These are phyloP conservation scores for Solidago caesia DNA, from an alignment of 129 eudicot genomes.

Conservation along the genomic window DNA sequence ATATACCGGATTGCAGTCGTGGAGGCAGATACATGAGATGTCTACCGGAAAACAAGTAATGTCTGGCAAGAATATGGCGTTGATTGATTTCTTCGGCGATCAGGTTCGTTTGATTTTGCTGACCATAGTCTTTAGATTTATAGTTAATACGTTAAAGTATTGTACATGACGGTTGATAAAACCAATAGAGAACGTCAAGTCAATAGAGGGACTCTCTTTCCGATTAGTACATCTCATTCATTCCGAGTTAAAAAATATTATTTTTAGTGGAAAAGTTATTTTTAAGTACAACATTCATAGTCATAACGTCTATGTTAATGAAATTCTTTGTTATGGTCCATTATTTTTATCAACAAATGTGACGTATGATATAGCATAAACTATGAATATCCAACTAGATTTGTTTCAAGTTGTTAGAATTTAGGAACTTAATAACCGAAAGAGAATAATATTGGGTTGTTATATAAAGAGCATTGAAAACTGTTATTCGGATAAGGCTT, in stretches of 20 bases:
- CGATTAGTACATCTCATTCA: too few relatives aligned
- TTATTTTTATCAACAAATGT: neutral
- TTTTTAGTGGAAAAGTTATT: too few relatives aligned
- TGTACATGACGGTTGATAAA: too few relatives aligned
- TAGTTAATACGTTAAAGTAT: neutral
- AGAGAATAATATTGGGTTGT: too few relatives aligned
- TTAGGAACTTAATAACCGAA: neutral
- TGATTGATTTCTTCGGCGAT: conserved; percentile 72
- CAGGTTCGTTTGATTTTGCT: conserved; percentile 54
- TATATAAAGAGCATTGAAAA: too few relatives aligned
- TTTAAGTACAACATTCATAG: too few relatives aligned
- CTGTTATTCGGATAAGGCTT: too few relatives aligned
- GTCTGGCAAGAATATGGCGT: conserved; percentile 40
- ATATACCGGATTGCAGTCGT: conserved; percentile 73
- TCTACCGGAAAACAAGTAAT: conserved; percentile 43
- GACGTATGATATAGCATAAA: too few relatives aligned
- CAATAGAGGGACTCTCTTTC: too few relatives aligned
- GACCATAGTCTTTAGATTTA: neutral
- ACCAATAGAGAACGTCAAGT: too few relatives aligned
- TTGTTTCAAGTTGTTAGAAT: neutral
- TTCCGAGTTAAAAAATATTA: too few relatives aligned
- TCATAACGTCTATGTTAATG: too few relatives aligned
- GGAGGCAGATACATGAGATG: conserved; percentile 57
- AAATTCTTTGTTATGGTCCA: neutral
- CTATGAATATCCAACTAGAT: neutral